A percentile compares a stretch with the other conserved stretches of the same genome.
Conservation (phyloP, 2,329 filamentous ascomycete genomes). For the Fusarium coicis region DNA sequence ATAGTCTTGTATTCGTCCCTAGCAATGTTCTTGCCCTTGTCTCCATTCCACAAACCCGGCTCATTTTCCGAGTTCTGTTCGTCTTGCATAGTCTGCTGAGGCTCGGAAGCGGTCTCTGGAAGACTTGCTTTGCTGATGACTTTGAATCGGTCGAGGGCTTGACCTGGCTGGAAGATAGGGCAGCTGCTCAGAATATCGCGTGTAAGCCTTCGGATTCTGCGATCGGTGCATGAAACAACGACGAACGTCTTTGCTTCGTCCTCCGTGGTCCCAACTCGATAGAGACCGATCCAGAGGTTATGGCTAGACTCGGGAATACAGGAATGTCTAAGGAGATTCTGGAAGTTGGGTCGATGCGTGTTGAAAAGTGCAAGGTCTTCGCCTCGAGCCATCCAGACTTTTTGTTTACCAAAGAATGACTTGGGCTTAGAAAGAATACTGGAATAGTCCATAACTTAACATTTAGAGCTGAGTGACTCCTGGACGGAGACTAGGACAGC, state of each 20-base stretch:
- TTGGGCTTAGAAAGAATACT: not conserved
- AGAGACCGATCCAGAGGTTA: rapidly evolving
- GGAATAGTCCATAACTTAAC: not conserved
- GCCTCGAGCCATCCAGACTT: not conserved
- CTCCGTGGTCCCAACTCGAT: rapidly evolving
- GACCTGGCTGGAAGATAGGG: rapidly evolving
- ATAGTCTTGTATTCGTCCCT: not conserved
- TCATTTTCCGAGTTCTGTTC: rapidly evolving
- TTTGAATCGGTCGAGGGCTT: rapidly evolving
- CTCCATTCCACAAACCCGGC: rapidly evolving
- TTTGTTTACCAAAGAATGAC: not conserved
- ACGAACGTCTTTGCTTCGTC: not conserved
- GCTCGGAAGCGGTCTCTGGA: not conserved
- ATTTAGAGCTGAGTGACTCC: rapidly evolving
- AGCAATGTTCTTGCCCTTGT: not conserved
- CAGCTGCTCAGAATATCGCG: rapidly evolving
- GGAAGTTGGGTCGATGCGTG: rapidly evolving
- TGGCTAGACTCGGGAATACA: not conserved
- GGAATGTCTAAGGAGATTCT: not conserved
- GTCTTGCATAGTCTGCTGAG: rapidly evolving
- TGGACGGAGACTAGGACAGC: rapidly evolving
- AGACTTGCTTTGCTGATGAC: not conserved
- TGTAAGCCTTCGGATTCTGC: rapidly evolving
- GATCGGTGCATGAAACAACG: rapidly evolving
- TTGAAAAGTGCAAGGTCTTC: rapidly evolving